Evolutionary conservation across 2,329 filamentous ascomycete species (phyloP), one percentile per base, ranked within the genome.

Genomic region (Aspergillus brunneoviolaceus): DNA sequence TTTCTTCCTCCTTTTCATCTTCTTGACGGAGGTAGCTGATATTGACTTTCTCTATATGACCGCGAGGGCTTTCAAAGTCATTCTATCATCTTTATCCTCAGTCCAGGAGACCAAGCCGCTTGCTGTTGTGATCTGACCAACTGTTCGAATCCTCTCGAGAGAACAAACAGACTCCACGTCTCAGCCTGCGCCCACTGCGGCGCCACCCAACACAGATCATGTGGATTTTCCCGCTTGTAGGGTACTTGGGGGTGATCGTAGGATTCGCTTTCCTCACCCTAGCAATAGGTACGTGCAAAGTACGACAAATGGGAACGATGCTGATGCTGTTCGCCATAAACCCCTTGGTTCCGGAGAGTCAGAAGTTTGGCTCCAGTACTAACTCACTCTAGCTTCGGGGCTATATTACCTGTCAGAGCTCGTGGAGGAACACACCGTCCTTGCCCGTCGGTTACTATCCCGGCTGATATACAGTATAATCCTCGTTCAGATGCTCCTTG

Each of bases 331-430:
- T 23, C 19, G 21, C 3, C 47, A 19, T 25, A 7, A 5, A 31
- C 27, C 7, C 42, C 53, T 11, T 25, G 19, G 14, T 14, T 25
- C 12, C 7, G n/a, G 6, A 12, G 14, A 23, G 12, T 33, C 14
- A 7, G 7, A 29, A 21, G 11, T 48, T 10, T 19, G 23, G 3
- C 16, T 19, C 19, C 23, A 53, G 60, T 61, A 56, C 54, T 51
- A 59, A 65, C 55, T 39, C 6, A 33, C 50, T 62, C 51, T 70
- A 91, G 95, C 95, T 45, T 97, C 92, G n/a, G 95, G 95, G 42
- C 87, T 99, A 27, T 99, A 99, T 81, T 99, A 99, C 76, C 89
- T 99, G 57, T 97, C 94, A 25, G 95, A 99, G 77, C 87, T 98
- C 14, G 95, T 99, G 62, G 95, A 99, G 79, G 95, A 99, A 77